These are phyloP conservation scores for Paraurostyla sp. DNA, from an alignment of 73 alveolate genomes.

Conservation along the genomic window DNA sequence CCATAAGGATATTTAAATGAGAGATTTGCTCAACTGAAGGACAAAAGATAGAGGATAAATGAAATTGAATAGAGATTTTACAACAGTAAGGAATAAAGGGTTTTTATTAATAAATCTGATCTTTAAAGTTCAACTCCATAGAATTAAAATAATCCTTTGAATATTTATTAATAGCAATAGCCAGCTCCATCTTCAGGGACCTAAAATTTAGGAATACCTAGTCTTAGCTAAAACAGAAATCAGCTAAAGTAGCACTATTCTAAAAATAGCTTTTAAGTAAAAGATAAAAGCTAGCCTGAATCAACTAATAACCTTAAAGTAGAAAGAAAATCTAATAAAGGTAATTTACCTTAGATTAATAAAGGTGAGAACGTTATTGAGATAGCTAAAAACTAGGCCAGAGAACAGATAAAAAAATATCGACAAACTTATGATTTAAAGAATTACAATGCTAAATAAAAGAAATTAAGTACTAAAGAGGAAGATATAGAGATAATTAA, in stretches of 20 bases:
- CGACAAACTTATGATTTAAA: too few species aligned
- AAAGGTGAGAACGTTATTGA: not conserved
- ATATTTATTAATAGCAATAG: too few species aligned
- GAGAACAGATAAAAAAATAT: not conserved
- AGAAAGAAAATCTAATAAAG: not conserved
- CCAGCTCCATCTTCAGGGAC: too few species aligned
- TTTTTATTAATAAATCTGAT: not conserved
- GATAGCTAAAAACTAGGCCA: not conserved
- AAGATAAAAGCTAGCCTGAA: not conserved
- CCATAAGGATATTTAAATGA: too few species aligned
- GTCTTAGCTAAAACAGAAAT: too few species aligned
- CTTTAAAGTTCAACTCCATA: not conserved
- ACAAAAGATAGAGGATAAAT: not conserved
- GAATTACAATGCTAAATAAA: not conserved
- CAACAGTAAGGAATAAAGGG: not conserved
- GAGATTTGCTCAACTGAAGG: not conserved
- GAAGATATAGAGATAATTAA: not conserved
- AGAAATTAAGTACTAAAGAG: not conserved
- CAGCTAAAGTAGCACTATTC: too few species aligned
- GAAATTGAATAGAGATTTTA: constrained; percentile 9
- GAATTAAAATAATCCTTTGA: too few species aligned
- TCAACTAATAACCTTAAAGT: not conserved
- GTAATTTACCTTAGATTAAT: not conserved
- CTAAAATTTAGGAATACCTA: too few species aligned
- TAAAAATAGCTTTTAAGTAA: too few species aligned